phyloP scores from a whole-genome alignment of 140 eudicot species.

The Erigeron philadelphicus region DNA sequence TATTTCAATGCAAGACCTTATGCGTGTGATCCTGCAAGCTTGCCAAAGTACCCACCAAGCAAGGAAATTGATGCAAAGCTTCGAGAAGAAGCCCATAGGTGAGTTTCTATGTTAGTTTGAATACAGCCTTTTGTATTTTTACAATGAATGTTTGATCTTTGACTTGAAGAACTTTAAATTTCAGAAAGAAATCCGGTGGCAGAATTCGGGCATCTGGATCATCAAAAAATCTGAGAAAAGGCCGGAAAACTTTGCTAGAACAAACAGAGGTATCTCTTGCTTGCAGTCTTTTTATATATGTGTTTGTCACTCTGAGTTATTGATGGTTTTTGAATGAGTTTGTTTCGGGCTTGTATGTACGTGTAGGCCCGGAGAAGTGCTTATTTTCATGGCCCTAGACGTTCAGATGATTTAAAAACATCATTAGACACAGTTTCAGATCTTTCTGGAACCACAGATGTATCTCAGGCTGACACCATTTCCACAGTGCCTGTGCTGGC shows the following conservation, averaged over 20 bases:
- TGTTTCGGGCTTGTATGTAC: not conserved
- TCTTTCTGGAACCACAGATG: conserved; percentile 44
- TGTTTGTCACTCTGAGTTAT: conserved; percentile 4
- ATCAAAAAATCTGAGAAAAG: conserved; percentile 44
- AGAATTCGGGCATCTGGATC: conserved; percentile 30
- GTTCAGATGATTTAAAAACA: conserved; percentile 31
- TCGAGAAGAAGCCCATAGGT: conserved; percentile 62
- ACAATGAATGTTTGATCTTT: not conserved
- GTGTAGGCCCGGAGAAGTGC: conserved; percentile 32
- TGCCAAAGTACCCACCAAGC: conserved; percentile 79
- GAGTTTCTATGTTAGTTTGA: not conserved
- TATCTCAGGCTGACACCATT: conserved; percentile 46
- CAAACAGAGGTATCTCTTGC: conserved; percentile 32
- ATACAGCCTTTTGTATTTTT: too few species aligned
- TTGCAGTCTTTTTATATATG: not conserved
- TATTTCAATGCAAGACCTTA: conserved; percentile 64
- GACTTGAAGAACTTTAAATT: conserved; percentile 23
- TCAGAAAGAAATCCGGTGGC: conserved; percentile 53
- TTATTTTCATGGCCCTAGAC: conserved; percentile 31
- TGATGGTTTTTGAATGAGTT: conserved; percentile 1
- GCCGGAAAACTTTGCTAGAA: conserved; percentile 35
- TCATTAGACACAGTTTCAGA: conserved; percentile 37
- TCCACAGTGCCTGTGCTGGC: conserved; percentile 40
- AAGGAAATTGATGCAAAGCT: conserved; percentile 79
- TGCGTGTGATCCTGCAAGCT: conserved; percentile 76